Evolutionary conservation across 495 filamentous ascomycete genomes (phyloP).

Genomic region (Sphaerosporella brunnea): DNA sequence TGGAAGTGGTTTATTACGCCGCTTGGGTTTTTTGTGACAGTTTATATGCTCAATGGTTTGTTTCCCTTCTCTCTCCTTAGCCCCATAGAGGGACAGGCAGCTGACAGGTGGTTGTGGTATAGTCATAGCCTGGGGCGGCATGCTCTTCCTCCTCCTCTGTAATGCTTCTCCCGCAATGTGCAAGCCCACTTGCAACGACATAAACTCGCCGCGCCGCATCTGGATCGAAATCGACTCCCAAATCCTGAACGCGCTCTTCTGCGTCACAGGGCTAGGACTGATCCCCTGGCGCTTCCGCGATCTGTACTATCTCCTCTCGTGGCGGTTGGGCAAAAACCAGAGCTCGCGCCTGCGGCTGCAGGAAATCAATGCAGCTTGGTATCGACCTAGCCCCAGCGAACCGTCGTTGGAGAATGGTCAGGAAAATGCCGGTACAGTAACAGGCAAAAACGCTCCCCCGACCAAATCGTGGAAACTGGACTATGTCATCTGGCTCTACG

Average conservation of each 20-base stretch:
- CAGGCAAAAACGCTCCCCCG: constrained; percentile 44
- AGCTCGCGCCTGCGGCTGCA: constrained; percentile 42
- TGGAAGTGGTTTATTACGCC: constrained; percentile 25
- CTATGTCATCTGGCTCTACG: constrained; percentile 56
- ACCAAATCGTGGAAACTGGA: constrained; percentile 61
- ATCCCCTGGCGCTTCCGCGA: constrained; percentile 76
- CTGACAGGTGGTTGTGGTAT: constrained; percentile 29
- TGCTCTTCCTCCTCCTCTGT: constrained; percentile 70
- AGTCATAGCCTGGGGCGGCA: constrained; percentile 73
- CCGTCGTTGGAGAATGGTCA: not conserved
- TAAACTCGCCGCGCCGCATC: constrained; percentile 51
- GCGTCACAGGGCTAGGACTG: constrained; percentile 68
- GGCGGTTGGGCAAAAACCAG: constrained; percentile 37
- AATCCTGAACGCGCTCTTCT: constrained; percentile 70
- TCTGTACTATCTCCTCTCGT: constrained; percentile 48
- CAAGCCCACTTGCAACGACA: constrained; percentile 49
- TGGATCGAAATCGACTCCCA: constrained; percentile 81
- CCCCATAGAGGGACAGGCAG: not conserved
- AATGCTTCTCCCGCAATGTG: constrained; percentile 69
- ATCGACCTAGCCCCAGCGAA: constrained; percentile 28
- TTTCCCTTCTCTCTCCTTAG: not conserved
- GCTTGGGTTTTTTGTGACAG: constrained; percentile 47
- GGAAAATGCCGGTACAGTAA: constrained; percentile 26
- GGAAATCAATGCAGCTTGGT: constrained; percentile 52
- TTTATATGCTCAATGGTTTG: constrained; percentile 45